Base-by-base conservation (phyloP, 2,329 filamentous ascomycete genomes). In the Blumeriella jaapii region DNA sequence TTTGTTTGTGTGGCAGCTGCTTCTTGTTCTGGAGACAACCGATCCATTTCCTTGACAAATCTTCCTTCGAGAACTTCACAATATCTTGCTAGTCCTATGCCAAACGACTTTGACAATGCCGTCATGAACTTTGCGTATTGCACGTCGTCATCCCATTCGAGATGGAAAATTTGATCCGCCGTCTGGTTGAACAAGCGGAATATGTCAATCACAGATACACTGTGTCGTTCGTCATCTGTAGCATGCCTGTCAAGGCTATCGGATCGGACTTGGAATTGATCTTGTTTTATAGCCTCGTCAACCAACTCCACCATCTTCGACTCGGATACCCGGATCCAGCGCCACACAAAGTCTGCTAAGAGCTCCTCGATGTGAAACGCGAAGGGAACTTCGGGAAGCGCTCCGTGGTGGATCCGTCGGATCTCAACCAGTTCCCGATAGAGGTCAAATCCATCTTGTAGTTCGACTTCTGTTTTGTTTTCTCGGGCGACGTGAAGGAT, bases 121-220 rank as follows among this genome's bases (percentile, higher is more conserved):
- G 91, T 98, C 87, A 96, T 96, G 60, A 98, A 98, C 43, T 87
- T 85, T 24, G 91, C 89, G 55, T 94, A 83, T 47, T 94, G 87
- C 23, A 93, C 68, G 52, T 94, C 84, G 55, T 96, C 85, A 45
- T 86, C 81, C 91, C 91, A 98, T 41, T 87, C 76, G 8, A 98
- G 68, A 48, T 84, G 68, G 35, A 83, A 77, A 36, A 98, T 75
- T 51, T 93, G 84, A 45, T 95, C 82, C 22, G 93, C 76, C 12
- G 82, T 83, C 60, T 95, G 83, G 51, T 87, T 93, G 66, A 96
- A 95, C 1, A 93, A 78, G 49, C 82, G 78, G 62, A 95, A 96
- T 27, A 94, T 77, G 57, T 98, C 91, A 43, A 95, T 82, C 6
- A 93, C 75, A 11, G 89, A 96, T 40, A 89, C 76, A 55, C 89